phyloP scores from a whole-genome alignment of 1,284 basidiomycete species.

The Coriolopsis trogii region DNA sequence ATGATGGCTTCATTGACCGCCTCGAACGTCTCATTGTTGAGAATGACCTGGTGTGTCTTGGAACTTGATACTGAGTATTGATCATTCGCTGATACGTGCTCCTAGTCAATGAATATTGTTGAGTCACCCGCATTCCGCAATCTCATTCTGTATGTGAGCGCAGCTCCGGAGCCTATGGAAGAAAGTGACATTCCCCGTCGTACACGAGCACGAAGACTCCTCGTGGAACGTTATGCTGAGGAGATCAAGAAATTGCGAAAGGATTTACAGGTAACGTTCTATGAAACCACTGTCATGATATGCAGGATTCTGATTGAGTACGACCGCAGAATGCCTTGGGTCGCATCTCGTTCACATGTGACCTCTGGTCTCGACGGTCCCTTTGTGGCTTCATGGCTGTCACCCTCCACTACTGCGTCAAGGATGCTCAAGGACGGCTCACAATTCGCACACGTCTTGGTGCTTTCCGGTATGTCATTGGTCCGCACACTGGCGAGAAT shows the following conservation, averaged over 20 bases:
- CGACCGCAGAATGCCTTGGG: slow-evolving; percentile 16
- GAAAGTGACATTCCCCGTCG: neutral
- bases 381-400: slow-evolving; percentile 21
- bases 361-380: slow-evolving; percentile 20
- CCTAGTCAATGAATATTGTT: neutral
- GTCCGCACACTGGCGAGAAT: slow-evolving; percentile 20
- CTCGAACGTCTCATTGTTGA: neutral
- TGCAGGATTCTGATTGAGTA: neutral
- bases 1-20: neutral
- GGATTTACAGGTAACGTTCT: neutral
- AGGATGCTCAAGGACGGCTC: neutral
- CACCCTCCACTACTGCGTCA: slow-evolving; percentile 19
- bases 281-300: neutral
- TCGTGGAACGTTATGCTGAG: neutral
- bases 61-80: no score
- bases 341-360: slow-evolving; percentile 23
- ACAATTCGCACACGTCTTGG: slow-evolving; percentile 10
- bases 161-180: neutral
- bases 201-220: neutral
- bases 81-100: no score
- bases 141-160: neutral
- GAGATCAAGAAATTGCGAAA: neutral
- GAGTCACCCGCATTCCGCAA: neutral
- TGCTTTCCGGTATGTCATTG: slow-evolving; percentile 19
- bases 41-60: neutral